A percentile compares a stretch with the other conserved stretches of the same genome.
Conservation (phyloP, 768 basidiomycete genomes). For the Boletus sp. region DNA sequence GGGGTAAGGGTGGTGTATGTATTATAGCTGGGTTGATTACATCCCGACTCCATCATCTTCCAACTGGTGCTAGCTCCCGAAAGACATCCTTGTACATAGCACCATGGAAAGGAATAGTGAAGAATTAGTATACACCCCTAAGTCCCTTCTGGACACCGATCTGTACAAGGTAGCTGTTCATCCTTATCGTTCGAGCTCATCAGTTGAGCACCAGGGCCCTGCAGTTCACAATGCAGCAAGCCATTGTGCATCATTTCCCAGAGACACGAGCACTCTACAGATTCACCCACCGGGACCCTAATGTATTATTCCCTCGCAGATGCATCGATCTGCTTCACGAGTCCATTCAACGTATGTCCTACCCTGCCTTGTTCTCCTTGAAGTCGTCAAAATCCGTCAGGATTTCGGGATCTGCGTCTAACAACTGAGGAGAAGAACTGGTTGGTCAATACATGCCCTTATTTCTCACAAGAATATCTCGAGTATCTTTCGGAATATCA, state of each 20-base stretch:
- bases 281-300: slow-evolving; percentile 75
- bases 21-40: neutral
- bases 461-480: slow-evolving; percentile 68
- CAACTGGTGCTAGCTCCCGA: neutral
- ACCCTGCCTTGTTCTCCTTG: slow-evolving; percentile 2
- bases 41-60: neutral
- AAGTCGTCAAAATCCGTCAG: slow-evolving; percentile 42
- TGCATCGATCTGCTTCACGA: slow-evolving; percentile 35
- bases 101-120: slow-evolving; percentile 12
- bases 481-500: slow-evolving; percentile 67
- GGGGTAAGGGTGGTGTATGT: too few species aligned
- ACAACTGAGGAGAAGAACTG: slow-evolving; percentile 61
- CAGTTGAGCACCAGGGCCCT: neutral
- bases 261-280: slow-evolving; percentile 64
- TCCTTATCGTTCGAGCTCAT: neutral
- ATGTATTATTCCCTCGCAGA: slow-evolving; percentile 54
- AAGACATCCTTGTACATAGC: neutral
- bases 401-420: slow-evolving; percentile 60
- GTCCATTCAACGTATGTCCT: slow-evolving; percentile 57
- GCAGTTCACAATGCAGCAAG: slow-evolving; percentile 95
- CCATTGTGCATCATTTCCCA: slow-evolving; percentile 76
- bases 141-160: slow-evolving; percentile 87
- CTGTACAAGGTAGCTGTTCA: slow-evolving; percentile 75
- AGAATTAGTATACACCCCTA: slow-evolving; percentile 15
- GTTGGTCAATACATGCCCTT: slow-evolving; percentile 69